These are phyloP conservation scores for Pelargonium australe DNA, from an alignment of 441 rosid genomes.

Conservation along the genomic window DNA sequence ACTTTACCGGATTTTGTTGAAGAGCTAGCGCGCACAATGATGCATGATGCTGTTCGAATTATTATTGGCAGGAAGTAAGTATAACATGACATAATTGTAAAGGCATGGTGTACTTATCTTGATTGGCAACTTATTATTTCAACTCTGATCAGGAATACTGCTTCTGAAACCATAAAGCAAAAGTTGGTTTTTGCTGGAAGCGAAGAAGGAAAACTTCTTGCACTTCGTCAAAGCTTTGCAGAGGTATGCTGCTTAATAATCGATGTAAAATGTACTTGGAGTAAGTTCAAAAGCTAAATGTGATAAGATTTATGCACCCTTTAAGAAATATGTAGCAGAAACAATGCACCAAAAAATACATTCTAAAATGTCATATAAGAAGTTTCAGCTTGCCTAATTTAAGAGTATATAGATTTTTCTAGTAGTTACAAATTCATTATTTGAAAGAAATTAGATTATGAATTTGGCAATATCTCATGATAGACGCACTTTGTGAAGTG, in stretches of 20 bases:
- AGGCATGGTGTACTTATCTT: slow-evolving; percentile 1
- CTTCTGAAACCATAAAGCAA: slow-evolving; percentile 77
- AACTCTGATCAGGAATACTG: slow-evolving; percentile 57
- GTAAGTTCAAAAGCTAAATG: neutral
- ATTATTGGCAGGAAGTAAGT: slow-evolving; percentile 88
- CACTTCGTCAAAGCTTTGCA: slow-evolving; percentile 83
- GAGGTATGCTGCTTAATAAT: slow-evolving; percentile 44
- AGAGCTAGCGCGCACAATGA: slow-evolving; percentile 85
- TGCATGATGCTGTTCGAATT: slow-evolving; percentile 97
- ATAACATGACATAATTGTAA: slow-evolving; percentile 7
- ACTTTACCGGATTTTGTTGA: slow-evolving; percentile 89
- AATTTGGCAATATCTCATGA: neutral
- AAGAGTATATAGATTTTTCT: neutral
- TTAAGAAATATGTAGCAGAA: no score
- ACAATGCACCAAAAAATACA: no score
- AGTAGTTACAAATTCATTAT: neutral
- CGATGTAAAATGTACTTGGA: neutral
- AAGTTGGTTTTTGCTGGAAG: slow-evolving; percentile 80
- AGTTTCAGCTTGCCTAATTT: neutral
- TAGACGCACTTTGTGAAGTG: neutral
- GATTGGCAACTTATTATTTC: slow-evolving; percentile 9
- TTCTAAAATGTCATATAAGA: no score
- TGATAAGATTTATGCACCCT: neutral
- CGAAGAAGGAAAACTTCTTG: slow-evolving; percentile 90
- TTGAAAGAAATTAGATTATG: neutral